Percentiles rank a stretch among this genome's conserved stretches.
Evolutionary conservation across 495 filamentous ascomycete genomes (phyloP).

Genomic region (Talaromyces liani): DNA sequence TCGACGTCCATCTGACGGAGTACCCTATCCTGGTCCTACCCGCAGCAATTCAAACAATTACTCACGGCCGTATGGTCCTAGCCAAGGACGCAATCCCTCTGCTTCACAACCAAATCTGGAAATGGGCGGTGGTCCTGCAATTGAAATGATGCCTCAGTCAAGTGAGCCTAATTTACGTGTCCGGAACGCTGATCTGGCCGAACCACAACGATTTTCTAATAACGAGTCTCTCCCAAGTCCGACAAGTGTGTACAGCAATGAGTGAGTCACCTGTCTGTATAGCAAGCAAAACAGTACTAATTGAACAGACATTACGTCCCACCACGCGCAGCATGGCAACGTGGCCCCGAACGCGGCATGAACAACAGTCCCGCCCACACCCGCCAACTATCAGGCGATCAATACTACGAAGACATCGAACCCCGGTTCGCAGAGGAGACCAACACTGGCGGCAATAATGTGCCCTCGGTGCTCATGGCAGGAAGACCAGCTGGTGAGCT

Average conservation of each 20-base stretch:
- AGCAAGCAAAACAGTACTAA: too few relatives aligned
- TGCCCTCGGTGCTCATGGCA: slow-evolving; percentile 9
- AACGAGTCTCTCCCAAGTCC: slow-evolving; percentile 6
- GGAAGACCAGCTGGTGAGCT: slow-evolving; percentile 28
- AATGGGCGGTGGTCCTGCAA: not conserved
- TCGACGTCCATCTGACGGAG: slow-evolving; percentile 6
- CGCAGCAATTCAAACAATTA: slow-evolving; percentile 4
- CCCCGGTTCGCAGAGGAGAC: slow-evolving; percentile 64
- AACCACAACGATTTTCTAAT: slow-evolving; percentile 1
- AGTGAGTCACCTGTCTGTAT: not conserved
- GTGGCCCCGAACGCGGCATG: not conserved
- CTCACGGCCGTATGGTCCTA: not conserved
- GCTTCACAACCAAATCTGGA: slow-evolving; percentile 6
- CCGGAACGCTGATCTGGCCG: not conserved
- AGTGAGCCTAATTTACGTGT: slow-evolving; percentile 8
- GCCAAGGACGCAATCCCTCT: slow-evolving; percentile 10
- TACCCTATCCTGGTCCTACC: not conserved
- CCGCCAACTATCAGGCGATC: slow-evolving; percentile 27
- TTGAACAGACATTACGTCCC: slow-evolving; percentile 45
- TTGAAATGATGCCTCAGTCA: slow-evolving; percentile 9
- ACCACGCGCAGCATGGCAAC: slow-evolving; percentile 44
- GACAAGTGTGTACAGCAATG: slow-evolving; percentile 7
- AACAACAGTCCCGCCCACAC: not conserved
- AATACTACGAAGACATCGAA: slow-evolving; percentile 92
- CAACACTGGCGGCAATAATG: not conserved